Percentiles rank a stretch among this genome's conserved stretches.
phyloP scores from a whole-genome alignment of 495 filamentous ascomycete genomes.

The Podospora australis region DNA sequence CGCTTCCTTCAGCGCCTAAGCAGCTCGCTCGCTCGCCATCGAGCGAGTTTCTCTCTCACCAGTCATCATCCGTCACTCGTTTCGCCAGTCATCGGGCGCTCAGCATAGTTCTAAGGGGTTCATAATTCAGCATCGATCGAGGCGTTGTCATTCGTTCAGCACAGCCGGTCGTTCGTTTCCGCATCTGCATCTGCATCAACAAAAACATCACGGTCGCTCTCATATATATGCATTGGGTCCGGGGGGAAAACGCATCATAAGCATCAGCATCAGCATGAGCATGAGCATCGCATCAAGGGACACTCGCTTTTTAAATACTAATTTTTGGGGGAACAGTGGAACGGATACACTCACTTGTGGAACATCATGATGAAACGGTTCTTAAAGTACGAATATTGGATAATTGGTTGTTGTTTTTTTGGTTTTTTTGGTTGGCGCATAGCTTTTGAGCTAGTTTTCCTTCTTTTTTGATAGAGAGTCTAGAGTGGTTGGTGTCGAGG shows the following conservation, averaged over 20 bases:
- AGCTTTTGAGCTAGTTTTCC: conserved; percentile 8
- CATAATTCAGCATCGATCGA: not conserved
- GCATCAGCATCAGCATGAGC: not conserved
- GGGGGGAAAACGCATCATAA: too few relatives aligned
- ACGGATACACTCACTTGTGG: not conserved
- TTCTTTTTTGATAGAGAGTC: conserved; percentile 1
- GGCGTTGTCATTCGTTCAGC: conserved; percentile 5
- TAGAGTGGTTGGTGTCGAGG: conserved; percentile 9
- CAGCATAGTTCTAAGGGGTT: not conserved
- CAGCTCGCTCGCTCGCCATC: not conserved
- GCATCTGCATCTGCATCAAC: not conserved
- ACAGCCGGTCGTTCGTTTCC: too few relatives aligned
- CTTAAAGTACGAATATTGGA: too few relatives aligned
- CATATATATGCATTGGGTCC: too few relatives aligned
- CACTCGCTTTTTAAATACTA: not conserved
- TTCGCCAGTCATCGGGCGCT: not conserved
- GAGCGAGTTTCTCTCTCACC: not conserved
- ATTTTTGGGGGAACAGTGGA: not conserved
- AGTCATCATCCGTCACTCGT: not conserved
- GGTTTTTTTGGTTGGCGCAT: not conserved
- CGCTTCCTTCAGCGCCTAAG: conserved; percentile 4
- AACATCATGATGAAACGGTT: too few relatives aligned
- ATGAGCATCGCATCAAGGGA: not conserved
- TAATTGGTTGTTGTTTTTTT: not conserved
- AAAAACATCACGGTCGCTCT: too few relatives aligned